Conservation (phyloP, 2,329 filamentous ascomycete genomes). For the Aaosphaeria pasadenensis region DNA sequence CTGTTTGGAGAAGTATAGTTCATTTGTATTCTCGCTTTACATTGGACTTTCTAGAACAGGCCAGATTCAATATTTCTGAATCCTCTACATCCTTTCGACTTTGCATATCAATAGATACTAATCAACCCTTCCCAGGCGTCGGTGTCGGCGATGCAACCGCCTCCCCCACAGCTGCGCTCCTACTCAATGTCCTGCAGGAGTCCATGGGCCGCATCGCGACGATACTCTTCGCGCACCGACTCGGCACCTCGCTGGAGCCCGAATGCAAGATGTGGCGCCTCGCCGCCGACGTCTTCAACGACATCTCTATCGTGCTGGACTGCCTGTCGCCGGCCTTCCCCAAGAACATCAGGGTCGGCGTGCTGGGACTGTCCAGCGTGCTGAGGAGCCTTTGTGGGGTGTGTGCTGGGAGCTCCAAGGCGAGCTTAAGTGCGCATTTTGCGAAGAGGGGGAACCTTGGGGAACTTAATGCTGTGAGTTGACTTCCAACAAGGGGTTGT, state of each 20-base stretch:
- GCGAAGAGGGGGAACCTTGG: slow-evolving; percentile 82
- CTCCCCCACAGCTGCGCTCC: slow-evolving; percentile 74
- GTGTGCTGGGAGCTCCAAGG: slow-evolving; percentile 85
- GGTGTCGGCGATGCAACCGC: slow-evolving; percentile 79
- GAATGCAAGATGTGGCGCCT: slow-evolving; percentile 90
- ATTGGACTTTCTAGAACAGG: no score
- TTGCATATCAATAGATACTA: background rate
- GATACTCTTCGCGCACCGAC: slow-evolving; percentile 78
- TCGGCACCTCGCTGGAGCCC: slow-evolving; percentile 79
- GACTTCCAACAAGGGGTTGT: no score
- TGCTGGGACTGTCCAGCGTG: slow-evolving; percentile 61
- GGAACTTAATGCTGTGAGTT: slow-evolving; percentile 77
- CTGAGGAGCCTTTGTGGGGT: slow-evolving; percentile 77
- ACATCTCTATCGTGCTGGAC: slow-evolving; percentile 81
- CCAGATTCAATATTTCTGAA: no score
- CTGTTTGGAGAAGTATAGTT: no score
- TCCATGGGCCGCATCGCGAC: slow-evolving; percentile 78
- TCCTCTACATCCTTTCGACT: no score
- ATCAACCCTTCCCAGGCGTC: slow-evolving; percentile 51
- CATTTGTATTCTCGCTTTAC: no score
- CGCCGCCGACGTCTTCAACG: slow-evolving; percentile 84
- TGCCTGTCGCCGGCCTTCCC: slow-evolving; percentile 74
- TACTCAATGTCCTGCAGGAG: slow-evolving; percentile 81
- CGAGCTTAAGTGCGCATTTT: slow-evolving; percentile 88
- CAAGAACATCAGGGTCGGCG: slow-evolving; percentile 52